Base-by-base conservation (phyloP, 192 early-diverging fungal genomes). In the Coemansia umbellata region DNA sequence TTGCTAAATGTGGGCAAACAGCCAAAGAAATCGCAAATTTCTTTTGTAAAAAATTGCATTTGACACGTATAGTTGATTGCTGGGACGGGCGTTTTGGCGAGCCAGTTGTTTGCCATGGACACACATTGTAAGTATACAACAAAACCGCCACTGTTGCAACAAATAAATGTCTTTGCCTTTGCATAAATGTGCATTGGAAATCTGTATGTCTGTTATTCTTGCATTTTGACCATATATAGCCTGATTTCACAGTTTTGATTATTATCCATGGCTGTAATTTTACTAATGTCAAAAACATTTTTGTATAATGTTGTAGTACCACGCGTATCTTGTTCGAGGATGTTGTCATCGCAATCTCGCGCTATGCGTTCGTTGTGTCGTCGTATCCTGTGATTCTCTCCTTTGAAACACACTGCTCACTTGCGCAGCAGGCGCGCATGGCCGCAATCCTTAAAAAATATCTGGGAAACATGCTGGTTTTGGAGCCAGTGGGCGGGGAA, bases 11-110 rank as follows among this genome's bases (percentile, higher is more conserved):
- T n/a, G n/a, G n/a, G n/a, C n/a, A n/a, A n/a, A n/a, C n/a, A n/a
- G n/a, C n/a, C n/a, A n/a, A n/a, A n/a, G n/a, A n/a, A n/a, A n/a
- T n/a, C n/a, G n/a, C n/a, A n/a, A n/a, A n/a, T n/a, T n/a, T n/a
- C n/a, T n/a, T n/a, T n/a, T n/a, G n/a, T n/a, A n/a, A n/a, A n/a
- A n/a, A n/a, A n/a, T n/a, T n/a, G n/a, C n/a, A n/a, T n/a, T n/a
- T n/a, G n/a, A n/a, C n/a, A n/a, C n/a, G n/a, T 70, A 88, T 66
- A 58, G 87, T 94, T 39, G 94, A 96, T 67, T 90, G 89, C 55
- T 95, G 90, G 83, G 91, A 96, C 73, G 91, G 92, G 0, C 66
- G 85, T 8, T 81, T 83, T 43, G 86, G 84, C 17, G 75, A 83
- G 40, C 91, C 92, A 11, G 53, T 91, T 5, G 84, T 94, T 17